These are phyloP conservation scores for Backusella morwellensis DNA, from an alignment of 192 early-diverging fungal genomes.

Conservation along the genomic window DNA sequence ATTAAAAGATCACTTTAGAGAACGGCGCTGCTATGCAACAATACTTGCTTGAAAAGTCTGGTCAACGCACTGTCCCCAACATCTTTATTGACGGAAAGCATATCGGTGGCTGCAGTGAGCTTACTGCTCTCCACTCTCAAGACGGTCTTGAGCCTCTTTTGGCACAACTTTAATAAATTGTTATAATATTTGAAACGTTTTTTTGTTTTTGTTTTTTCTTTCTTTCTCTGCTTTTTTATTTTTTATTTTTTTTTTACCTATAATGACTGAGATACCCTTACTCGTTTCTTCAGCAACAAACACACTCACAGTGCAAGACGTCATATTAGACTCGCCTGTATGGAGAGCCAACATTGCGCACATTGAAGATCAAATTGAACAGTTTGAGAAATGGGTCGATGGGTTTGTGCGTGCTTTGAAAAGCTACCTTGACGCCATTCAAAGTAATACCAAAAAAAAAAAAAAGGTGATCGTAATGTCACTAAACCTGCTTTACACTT, in stretches of 20 bases:
- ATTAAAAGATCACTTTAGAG: slow-evolving; percentile 3
- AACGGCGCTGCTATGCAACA: slow-evolving; percentile 57
- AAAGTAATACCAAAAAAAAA: slow-evolving; percentile 24
- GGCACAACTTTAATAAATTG: neutral
- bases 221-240: neutral
- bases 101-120: slow-evolving; percentile 63
- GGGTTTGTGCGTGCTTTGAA: slow-evolving; percentile 37
- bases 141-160: slow-evolving; percentile 44
- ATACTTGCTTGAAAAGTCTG: slow-evolving; percentile 52
- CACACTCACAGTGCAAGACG: slow-evolving; percentile 47
- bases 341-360: slow-evolving; percentile 51
- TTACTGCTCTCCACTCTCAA: slow-evolving; percentile 39
- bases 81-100: slow-evolving; percentile 67
- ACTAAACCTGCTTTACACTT: no score
- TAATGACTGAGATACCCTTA: neutral
- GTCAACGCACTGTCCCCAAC: slow-evolving; percentile 76
- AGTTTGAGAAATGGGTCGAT: slow-evolving; percentile 54
- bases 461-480: neutral
- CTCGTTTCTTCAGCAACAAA: slow-evolving; percentile 29
- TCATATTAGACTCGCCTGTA: slow-evolving; percentile 50
- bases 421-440: slow-evolving; percentile 36
- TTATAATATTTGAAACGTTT: slow-evolving; percentile 7
- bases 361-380: slow-evolving; percentile 57
- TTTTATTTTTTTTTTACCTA: neutral
- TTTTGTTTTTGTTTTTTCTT: neutral